Evolutionary conservation across 768 basidiomycete species (phyloP).

Genomic region (Cystobasidium ongulense): DNA sequence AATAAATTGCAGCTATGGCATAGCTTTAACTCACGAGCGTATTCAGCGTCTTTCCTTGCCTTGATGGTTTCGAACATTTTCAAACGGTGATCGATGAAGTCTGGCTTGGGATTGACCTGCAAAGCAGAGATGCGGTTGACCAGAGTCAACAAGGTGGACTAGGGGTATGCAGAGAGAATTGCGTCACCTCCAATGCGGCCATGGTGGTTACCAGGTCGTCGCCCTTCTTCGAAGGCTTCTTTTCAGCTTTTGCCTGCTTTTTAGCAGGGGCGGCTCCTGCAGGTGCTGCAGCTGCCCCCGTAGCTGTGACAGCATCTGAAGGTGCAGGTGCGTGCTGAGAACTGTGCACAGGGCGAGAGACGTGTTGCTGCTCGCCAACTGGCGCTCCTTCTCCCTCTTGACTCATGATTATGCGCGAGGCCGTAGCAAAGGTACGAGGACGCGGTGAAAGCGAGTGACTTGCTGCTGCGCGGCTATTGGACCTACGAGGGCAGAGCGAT

Average conservation of each 20-base stretch:
- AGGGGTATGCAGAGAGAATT: background rate
- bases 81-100: conserved; percentile 80
- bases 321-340: background rate
- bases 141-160: background rate
- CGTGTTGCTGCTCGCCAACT: conserved; percentile 1
- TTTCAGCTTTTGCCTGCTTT: conserved; percentile 9
- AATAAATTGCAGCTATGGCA: background rate
- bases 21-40: conserved; percentile 57
- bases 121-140: background rate
- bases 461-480: background rate
- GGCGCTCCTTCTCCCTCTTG: background rate
- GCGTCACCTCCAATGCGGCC: conserved; percentile 37
- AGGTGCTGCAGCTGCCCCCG: background rate
- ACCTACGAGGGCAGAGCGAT: background rate
- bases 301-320: background rate
- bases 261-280: background rate
- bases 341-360: background rate
- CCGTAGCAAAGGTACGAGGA: background rate
- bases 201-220: conserved; percentile 35
- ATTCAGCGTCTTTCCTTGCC: conserved; percentile 68
- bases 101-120: conserved; percentile 72
- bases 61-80: conserved; percentile 81
- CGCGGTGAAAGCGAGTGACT: background rate
- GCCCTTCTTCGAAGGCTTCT: conserved; percentile 11
- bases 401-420: conserved; percentile 16